Base-by-base conservation (phyloP, 2,329 filamentous ascomycete genomes). In the Ophiostoma triangulosporum region DNA sequence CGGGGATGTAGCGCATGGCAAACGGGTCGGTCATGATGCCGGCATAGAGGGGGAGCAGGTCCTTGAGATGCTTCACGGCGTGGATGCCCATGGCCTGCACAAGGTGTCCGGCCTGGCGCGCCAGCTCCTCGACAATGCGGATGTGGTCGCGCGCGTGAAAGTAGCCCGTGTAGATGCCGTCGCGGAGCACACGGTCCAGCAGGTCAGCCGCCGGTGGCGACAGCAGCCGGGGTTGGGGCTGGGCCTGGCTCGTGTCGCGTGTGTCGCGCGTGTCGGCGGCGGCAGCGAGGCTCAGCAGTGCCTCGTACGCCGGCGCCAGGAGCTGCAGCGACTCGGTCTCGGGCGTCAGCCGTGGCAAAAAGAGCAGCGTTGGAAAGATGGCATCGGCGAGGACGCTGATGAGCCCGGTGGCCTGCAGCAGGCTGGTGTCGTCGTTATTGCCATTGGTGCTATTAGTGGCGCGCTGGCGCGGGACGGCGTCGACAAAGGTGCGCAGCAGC, bases 291-390 rank as follows among this genome's bases (percentile, higher is more conserved):
- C 69, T 68, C 17, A 85, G 68, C 3, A 95, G 71, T 2, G 82
- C 81, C 7, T 75, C 72, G 59, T 89, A 94, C 0, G 84, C 80
- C 6, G 74, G 72, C 6, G 66, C 62, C 1, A 95, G 74, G 3
- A 96, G 69, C 1, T 63, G 62, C 2, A 85, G 63, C 4, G 86
- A 86, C 54, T 93, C 85, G 0, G 73, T 64, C 61, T 87, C 84
- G 0, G 86, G 81, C 0, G 88, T 95, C 40, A 95, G 70, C 12
- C 75, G 80, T 0, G 91, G 90, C 6, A 95, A 73, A 61, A 81
- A 86, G 7, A 84, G 74, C n/a, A 95, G 74, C 33, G 82, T 80
- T 0, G 88, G 86, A 58, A 83, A 75, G 2, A 88, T 67, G 3
- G 82, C 77, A 20, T 88, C 77, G 61, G 83, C 76, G 57, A 91